Conservation (phyloP, 306 rosid genomes). For the Cucumis melo region DNA sequence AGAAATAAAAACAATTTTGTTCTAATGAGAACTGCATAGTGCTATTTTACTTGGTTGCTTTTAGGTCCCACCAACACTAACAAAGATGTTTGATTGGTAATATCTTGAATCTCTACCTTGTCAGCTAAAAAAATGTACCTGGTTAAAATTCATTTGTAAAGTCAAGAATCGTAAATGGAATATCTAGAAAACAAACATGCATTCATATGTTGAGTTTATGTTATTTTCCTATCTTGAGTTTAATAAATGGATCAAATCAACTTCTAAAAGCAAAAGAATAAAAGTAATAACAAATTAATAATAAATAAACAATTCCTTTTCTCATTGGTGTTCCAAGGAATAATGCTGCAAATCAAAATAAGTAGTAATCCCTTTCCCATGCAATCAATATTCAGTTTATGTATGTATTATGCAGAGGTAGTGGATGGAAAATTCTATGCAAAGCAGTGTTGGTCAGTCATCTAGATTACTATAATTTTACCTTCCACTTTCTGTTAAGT, state of each 20-base stretch:
- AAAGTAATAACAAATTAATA: too few species aligned
- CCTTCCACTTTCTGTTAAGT: not conserved
- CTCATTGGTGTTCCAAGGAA: not conserved
- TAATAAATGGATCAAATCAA: not conserved
- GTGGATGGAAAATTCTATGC: not conserved
- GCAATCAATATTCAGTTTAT: not conserved
- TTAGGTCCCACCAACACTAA: constrained; percentile 83
- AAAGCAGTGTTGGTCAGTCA: not conserved
- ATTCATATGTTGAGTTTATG: not conserved
- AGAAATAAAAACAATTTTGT: not conserved
- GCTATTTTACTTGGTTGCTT: constrained; percentile 60
- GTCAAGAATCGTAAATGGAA: not conserved
- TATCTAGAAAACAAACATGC: not conserved
- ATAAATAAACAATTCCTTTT: not conserved
- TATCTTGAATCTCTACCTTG: constrained; percentile 86
- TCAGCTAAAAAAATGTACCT: constrained; percentile 86
- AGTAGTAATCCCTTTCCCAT: not conserved
- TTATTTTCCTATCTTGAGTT: not conserved
- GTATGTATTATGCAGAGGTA: not conserved
- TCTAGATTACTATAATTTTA: not conserved
- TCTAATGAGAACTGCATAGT: not conserved
- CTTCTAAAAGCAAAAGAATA: not conserved
- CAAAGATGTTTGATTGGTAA: constrained; percentile 64
- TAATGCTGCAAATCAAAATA: not conserved
- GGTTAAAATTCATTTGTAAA: not conserved